Base-by-base conservation (phyloP, 1,284 basidiomycete genomes). In the Papiliotrema flavescens region DNA sequence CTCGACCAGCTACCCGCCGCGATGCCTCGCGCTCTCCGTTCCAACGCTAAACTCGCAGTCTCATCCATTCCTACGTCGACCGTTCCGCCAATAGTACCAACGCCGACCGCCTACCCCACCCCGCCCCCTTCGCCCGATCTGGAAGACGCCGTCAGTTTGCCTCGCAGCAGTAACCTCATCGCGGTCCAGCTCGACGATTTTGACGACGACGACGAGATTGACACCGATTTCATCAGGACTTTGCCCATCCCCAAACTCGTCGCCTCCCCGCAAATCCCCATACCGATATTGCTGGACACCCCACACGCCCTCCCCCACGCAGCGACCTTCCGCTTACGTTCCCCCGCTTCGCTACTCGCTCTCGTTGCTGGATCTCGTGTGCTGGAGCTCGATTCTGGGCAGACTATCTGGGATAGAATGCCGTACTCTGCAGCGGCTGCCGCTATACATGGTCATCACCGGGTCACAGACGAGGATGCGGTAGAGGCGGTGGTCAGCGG, bases 371-470 rank as follows among this genome's bases (percentile, higher is more conserved):
- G 64, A 2, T 55, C 54, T 41, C 47, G 61, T 15, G 46, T 60
- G 14, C 53, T 67, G 6, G 43, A 20, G 3, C 36, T 63, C 8
- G 56, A 64, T 46, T 42, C 56, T 1, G 17, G 14, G 2, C 47
- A 57, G 24, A 50, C 41, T 15, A 26, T 65, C 35, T 62, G 62
- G 65, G 62, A 65, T 36, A 62, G 60, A 39, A 66, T 70, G 64
- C 67, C 65, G 17, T 57, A 62, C 42, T 56, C 63, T 15, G 57
- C 58, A 7, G 43, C 55, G 2, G 46, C 60, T 17, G 47, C 65
- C 4, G 36, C 47, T 1, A 41, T 37, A 7, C 19, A 56, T 5
- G 41, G 52, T n/a, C 59, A 53, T 23, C 39, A 43, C 5, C 49
- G 55, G 42, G 49, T 37, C 13, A 47, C 44, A 20, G 65, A 68